Evolutionary conservation across 257 asterid species (phyloP).

Genomic region (Solanum raphanifolium): DNA sequence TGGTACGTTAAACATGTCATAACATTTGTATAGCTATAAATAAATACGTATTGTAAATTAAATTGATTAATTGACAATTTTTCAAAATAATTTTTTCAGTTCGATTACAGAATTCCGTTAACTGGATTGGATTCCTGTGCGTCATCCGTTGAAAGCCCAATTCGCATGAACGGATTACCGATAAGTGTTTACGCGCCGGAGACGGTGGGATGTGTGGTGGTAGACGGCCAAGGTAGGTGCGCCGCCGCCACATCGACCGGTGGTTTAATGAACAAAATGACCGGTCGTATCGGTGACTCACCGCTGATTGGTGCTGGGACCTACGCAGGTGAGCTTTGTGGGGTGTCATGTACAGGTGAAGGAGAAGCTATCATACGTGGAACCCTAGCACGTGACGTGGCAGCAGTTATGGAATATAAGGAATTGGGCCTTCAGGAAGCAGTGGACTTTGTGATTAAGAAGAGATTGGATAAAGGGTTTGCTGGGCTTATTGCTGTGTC

Average conservation of each 20-base stretch:
- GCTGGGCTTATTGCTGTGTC: slow-evolving; percentile 98
- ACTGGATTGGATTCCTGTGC: slow-evolving; percentile 41
- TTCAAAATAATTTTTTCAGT: slow-evolving; percentile 21
- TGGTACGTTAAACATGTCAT: slow-evolving; percentile 21
- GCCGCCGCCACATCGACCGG: slow-evolving; percentile 99
- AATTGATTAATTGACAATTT: background rate
- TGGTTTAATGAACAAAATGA: slow-evolving; percentile 87
- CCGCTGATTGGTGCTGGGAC: slow-evolving; percentile 94
- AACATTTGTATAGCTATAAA: background rate
- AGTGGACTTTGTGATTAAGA: slow-evolving; percentile 59
- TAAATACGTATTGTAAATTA: background rate
- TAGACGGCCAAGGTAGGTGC: slow-evolving; percentile 64
- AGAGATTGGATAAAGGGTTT: slow-evolving; percentile 57
- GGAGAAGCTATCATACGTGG: slow-evolving; percentile 97
- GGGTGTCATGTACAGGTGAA: slow-evolving; percentile 93
- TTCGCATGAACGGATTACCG: slow-evolving; percentile 84
- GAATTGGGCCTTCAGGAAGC: slow-evolving; percentile 73
- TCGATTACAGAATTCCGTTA: slow-evolving; percentile 63
- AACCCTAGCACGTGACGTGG: slow-evolving; percentile 91
- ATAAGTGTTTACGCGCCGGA: slow-evolving; percentile 78
- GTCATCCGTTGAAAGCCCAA: slow-evolving; percentile 39
- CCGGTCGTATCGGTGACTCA: slow-evolving; percentile 85
- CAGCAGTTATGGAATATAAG: slow-evolving; percentile 91
- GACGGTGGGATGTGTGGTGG: slow-evolving; percentile 95
- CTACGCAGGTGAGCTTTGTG: slow-evolving; percentile 64